Base-by-base conservation (phyloP, 805 yeast species). In the Sugiyamaella qingdaonensis region DNA sequence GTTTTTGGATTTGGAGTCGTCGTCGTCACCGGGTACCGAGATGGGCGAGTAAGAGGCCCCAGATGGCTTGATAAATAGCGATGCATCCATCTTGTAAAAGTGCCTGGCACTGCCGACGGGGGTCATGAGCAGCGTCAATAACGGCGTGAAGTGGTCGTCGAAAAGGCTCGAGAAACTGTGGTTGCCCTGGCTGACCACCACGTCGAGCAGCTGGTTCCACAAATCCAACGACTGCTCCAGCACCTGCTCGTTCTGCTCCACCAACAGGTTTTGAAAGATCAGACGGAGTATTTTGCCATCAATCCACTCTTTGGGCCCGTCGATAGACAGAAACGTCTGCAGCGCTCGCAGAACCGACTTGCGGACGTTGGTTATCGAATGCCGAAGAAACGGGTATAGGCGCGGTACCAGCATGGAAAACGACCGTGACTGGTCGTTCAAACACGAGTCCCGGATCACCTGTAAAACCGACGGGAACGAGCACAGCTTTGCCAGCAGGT, bases 61-160 rank as follows among this genome's bases (percentile, higher is more conserved):
- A 10, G 95, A 86, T 0, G 97, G 96, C 58, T 87, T 81, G 64
- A 92, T 72, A 41, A 94, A 79, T 48, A 82, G 75, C n/a, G 76
- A 72, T 0, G 86, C 73, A 59, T 87, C 84, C 96, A 94, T 88
- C 33, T 82, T 80, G 68, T 88, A 94, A 61, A 85, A 87, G 66
- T 85, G 87, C 58, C 98, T 82, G 2, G 96, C 86, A 52, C 90
- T 82, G 56, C 99, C 99, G 54, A 94, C 86, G 2, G 99, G 99
- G 0, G 98, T 92, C 85, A 88, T 84, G 44, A 89, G 64, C 43
- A 94, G 73, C 13, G 82, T 78, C 50, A 86, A 69, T 55, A 85
- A 73, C 7, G 89, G 85, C 46, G 72, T 73, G 47, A 80, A 71
- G 63, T 87, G 91, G 2, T 73, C 71, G 2, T 73, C 68, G 57